These are phyloP conservation scores for Tricholomella constricta DNA, from an alignment of 768 basidiomycete species.

Conservation along the genomic window DNA sequence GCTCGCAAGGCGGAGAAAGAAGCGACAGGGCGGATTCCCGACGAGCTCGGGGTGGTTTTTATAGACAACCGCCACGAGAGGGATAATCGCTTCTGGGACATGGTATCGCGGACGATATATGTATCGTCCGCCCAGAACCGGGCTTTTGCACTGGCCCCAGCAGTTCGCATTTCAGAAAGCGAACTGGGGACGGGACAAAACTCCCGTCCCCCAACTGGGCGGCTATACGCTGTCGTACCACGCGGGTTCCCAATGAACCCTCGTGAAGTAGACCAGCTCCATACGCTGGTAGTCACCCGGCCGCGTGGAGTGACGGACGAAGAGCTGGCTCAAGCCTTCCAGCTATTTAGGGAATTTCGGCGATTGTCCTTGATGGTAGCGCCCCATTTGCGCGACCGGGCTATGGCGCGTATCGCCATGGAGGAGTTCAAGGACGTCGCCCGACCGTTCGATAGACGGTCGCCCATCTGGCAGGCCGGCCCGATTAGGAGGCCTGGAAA, in stretches of 20 bases:
- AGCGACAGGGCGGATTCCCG: neutral
- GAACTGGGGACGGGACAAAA: no score
- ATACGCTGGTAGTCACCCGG: neutral
- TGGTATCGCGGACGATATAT: neutral
- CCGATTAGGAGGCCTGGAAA: neutral
- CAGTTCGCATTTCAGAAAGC: no score
- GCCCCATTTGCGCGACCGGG: neutral
- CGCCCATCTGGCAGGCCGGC: neutral
- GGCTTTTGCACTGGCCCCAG: neutral
- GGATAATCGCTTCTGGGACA: neutral
- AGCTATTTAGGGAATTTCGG: neutral
- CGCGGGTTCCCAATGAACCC: no score
- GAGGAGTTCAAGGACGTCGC: neutral
- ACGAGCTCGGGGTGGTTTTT: no score
- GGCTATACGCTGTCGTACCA: neutral
- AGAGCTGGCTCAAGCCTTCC: neutral
- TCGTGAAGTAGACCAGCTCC: neutral
- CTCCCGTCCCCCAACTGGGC: no score
- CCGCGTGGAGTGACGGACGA: neutral
- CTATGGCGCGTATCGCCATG: neutral
- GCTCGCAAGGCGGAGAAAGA: neutral
- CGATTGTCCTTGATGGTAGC: neutral
- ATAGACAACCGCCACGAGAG: neutral
- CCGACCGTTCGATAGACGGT: neutral
- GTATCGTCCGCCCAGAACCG: neutral